phyloP scores from a whole-genome alignment of 768 basidiomycete genomes.

The Mycena galericulata region DNA sequence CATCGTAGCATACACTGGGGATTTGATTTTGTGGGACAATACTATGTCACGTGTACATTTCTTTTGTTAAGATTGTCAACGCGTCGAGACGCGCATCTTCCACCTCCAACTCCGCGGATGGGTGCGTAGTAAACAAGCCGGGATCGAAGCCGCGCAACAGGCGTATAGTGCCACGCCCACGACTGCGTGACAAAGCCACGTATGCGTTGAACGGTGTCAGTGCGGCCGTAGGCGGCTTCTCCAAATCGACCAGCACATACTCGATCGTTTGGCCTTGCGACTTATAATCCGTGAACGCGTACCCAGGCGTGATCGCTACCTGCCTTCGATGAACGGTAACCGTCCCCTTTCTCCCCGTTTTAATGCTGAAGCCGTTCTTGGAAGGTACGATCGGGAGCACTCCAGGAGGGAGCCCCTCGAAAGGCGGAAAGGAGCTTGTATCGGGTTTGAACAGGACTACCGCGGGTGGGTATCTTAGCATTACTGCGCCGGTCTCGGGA shows the following conservation, averaged over 20 bases:
- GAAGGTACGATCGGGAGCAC: constrained; percentile 40
- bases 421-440: constrained; percentile 14
- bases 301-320: constrained; percentile 46
- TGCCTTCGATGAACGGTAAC: constrained; percentile 39
- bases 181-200: constrained; percentile 49
- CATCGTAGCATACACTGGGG: too few relatives aligned
- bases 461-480: constrained; percentile 45
- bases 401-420: constrained; percentile 42
- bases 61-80: too few relatives aligned
- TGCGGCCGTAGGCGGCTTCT: constrained; percentile 36
- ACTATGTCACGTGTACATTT: too few relatives aligned
- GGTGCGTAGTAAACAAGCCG: constrained; percentile 39
- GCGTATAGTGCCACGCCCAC: constrained; percentile 41
- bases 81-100: not conserved
- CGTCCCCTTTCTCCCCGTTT: not conserved
- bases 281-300: constrained; percentile 56
- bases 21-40: too few relatives aligned
- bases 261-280: constrained; percentile 54
- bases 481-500: constrained; percentile 12
- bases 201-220: constrained; percentile 47
- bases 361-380: constrained; percentile 14
- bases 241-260: constrained; percentile 51
- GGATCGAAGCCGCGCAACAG: constrained; percentile 47
- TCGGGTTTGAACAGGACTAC: constrained; percentile 47
- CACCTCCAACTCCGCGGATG: not conserved